Conservation (phyloP, 768 basidiomycete species). For the Suillus lakei region DNA sequence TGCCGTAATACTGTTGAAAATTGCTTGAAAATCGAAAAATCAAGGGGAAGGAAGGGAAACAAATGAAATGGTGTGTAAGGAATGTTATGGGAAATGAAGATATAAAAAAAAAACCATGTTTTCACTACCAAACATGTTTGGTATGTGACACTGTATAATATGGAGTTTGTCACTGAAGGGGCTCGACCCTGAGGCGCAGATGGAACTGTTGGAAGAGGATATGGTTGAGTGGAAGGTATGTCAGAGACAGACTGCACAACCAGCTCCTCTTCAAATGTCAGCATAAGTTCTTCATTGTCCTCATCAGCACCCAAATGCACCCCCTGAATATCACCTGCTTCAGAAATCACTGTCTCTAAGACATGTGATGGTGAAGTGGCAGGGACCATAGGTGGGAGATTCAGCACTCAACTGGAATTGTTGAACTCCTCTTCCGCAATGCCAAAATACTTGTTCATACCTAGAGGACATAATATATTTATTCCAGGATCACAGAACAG, state of each 20-base stretch:
- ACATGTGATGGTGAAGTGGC: not conserved
- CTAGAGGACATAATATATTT: not conserved
- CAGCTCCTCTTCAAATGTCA: not conserved
- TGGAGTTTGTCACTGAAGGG: too few species aligned
- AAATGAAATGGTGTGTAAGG: too few species aligned
- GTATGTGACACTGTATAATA: too few species aligned
- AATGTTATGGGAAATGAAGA: too few species aligned
- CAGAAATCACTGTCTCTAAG: not conserved
- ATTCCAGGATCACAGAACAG: not conserved
- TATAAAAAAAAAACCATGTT: too few species aligned
- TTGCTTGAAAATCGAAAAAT: too few species aligned
- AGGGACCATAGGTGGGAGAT: not conserved
- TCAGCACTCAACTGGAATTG: not conserved
- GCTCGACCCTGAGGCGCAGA: not conserved
- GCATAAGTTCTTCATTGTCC: not conserved
- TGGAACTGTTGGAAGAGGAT: not conserved
- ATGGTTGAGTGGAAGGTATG: not conserved
- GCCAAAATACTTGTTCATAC: not conserved
- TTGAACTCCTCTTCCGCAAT: not conserved
- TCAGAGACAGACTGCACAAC: not conserved
- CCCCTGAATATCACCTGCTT: not conserved
- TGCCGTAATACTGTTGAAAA: too few species aligned
- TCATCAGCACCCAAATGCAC: not conserved
- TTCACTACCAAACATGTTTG: too few species aligned
- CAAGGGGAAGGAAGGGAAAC: too few species aligned